These are phyloP conservation scores for Coriolopsis trogii DNA, from an alignment of 1,284 basidiomycete species.

Conservation along the genomic window DNA sequence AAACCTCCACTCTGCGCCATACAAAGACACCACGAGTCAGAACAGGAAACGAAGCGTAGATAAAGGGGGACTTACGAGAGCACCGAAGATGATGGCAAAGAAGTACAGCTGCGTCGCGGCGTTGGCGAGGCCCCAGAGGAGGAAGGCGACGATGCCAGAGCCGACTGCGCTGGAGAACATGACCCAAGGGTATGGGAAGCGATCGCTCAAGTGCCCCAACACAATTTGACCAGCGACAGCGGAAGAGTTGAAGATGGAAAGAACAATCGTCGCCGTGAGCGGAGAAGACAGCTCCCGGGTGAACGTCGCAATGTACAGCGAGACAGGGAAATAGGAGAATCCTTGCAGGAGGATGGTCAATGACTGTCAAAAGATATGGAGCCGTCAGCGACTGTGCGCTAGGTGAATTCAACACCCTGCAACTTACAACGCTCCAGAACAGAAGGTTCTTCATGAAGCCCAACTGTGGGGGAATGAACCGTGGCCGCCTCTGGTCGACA, in stretches of 20 bases:
- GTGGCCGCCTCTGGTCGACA: constrained; percentile 21
- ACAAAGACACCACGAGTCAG: neutral
- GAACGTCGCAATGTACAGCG: constrained; percentile 33
- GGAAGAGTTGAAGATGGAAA: constrained; percentile 33
- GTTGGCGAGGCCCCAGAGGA: constrained; percentile 33
- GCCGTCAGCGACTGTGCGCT: no score
- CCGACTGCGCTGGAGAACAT: constrained; percentile 28
- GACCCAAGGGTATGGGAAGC: constrained; percentile 32
- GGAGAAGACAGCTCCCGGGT: constrained; percentile 27
- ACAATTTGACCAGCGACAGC: constrained; percentile 31
- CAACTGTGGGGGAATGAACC: constrained; percentile 29
- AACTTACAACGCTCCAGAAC: constrained; percentile 32
- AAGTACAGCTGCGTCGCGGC: constrained; percentile 27
- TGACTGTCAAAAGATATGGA: no score
- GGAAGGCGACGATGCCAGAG: constrained; percentile 30
- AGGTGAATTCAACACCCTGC: no score
- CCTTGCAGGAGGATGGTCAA: constrained; percentile 29
- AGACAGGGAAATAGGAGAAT: constrained; percentile 34
- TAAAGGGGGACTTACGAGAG: constrained; percentile 20
- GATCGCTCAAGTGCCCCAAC: constrained; percentile 31
- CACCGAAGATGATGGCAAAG: constrained; percentile 34
- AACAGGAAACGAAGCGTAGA: neutral
- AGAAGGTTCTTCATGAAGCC: constrained; percentile 28
- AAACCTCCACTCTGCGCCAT: constrained; percentile 29
- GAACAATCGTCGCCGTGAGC: constrained; percentile 28